Evolutionary conservation across 805 yeast genomes (phyloP).

Genomic region (Nakazawaea populi): DNA sequence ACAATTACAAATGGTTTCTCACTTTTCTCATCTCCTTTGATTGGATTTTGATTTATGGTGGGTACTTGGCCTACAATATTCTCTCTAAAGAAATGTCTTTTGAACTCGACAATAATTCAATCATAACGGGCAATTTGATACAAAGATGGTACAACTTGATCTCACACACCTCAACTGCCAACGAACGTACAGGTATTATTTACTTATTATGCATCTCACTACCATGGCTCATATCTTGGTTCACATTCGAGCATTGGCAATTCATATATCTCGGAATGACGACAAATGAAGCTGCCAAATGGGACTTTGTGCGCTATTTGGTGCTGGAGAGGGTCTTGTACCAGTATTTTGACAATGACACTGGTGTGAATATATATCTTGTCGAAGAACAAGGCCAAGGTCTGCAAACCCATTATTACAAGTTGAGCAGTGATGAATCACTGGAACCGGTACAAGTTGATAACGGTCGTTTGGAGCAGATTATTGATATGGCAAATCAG

Average conservation of each 20-base stretch:
- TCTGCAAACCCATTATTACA: background rate
- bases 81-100: constrained; percentile 12
- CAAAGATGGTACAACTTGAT: constrained; percentile 14
- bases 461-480: constrained; percentile 12
- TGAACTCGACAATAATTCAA: constrained; percentile 7
- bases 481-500: constrained; percentile 18
- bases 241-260: constrained; percentile 35
- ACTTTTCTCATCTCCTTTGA: constrained; percentile 28
- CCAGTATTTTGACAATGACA: constrained; percentile 11
- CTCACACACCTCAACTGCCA: constrained; percentile 23
- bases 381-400: constrained; percentile 11
- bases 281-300: constrained; percentile 49
- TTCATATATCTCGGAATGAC: constrained; percentile 50
- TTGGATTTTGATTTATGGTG: constrained; percentile 36
- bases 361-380: constrained; percentile 10
- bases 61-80: constrained; percentile 25
- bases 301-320: constrained; percentile 43
- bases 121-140: constrained; percentile 12
- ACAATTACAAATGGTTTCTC: constrained; percentile 45
- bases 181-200: constrained; percentile 36
- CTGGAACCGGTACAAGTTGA: background rate
- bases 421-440: constrained; percentile 9
- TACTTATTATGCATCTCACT: constrained; percentile 33
- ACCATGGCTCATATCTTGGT: constrained; percentile 30
- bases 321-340: constrained; percentile 24